These are phyloP conservation scores for Salix dunnii DNA, from an alignment of 345 rosid genomes.

Conservation along the genomic window DNA sequence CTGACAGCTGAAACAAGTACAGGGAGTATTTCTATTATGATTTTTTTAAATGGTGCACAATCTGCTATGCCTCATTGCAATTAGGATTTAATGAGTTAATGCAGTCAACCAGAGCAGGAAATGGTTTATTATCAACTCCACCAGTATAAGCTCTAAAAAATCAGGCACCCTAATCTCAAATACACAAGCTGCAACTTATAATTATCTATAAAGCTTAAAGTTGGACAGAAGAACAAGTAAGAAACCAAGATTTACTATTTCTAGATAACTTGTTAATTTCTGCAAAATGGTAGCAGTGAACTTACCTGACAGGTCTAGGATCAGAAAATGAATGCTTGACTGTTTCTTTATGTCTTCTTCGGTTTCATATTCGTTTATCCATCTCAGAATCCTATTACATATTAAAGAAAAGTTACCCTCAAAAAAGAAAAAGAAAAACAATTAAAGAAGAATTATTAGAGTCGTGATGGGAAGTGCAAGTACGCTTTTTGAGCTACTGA, in stretches of 20 bases:
- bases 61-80: neutral
- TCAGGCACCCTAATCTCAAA: neutral
- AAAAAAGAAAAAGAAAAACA: neutral
- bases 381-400: constrained; percentile 54
- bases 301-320: constrained; percentile 76
- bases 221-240: neutral
- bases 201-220: neutral
- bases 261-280: neutral
- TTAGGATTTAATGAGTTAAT: neutral
- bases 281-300: neutral
- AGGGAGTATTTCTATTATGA: neutral
- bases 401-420: neutral
- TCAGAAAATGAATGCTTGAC: constrained; percentile 49
- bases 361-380: constrained; percentile 74
- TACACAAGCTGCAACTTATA: neutral
- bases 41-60: neutral
- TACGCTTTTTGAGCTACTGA: neutral
- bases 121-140: neutral
- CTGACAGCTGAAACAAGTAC: constrained; percentile 52
- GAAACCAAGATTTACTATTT: neutral
- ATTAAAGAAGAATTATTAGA: neutral
- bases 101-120: neutral
- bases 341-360: constrained; percentile 51
- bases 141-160: neutral
- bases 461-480: neutral